Evolutionary conservation across 352 stramenopile species (phyloP).

Genomic region (Pythium brachiatum): DNA sequence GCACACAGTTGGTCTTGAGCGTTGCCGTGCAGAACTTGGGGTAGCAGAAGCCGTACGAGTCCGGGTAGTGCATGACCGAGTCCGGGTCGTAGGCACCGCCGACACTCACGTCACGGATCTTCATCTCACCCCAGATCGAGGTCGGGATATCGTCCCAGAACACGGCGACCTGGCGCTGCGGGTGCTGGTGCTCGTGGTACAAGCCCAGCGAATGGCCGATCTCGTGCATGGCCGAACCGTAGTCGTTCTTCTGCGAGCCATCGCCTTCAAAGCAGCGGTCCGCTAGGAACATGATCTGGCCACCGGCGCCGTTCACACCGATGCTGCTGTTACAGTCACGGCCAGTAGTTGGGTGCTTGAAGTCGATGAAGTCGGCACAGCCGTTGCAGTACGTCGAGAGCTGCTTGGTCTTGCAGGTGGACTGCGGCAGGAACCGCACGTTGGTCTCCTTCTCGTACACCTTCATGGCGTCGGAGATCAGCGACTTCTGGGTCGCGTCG

Average conservation of each 20-base stretch:
- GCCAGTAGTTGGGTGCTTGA: constrained; percentile 65
- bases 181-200: constrained; percentile 84
- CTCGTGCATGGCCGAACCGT: constrained; percentile 78
- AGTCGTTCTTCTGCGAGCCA: constrained; percentile 67
- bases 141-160: constrained; percentile 78
- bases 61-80: constrained; percentile 82
- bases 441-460: constrained; percentile 67
- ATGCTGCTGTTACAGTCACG: constrained; percentile 82
- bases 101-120: constrained; percentile 58
- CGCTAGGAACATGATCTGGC: constrained; percentile 70
- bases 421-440: constrained; percentile 63
- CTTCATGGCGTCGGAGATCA: constrained; percentile 67
- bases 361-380: constrained; percentile 72
- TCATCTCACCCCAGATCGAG: constrained; percentile 73
- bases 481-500: constrained; percentile 43
- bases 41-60: constrained; percentile 75
- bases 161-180: constrained; percentile 56
- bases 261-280: constrained; percentile 78
- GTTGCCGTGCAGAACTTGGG: constrained; percentile 45
- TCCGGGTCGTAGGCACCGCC: constrained; percentile 66
- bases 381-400: constrained; percentile 53
- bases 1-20: constrained; percentile 47
- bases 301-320: constrained; percentile 56
- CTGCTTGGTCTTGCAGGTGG: constrained; percentile 44
- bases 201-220: constrained; percentile 74